These are phyloP conservation scores for Beta vulgaris DNA, from an alignment of 148 eudicot species.

Conservation along the genomic window DNA sequence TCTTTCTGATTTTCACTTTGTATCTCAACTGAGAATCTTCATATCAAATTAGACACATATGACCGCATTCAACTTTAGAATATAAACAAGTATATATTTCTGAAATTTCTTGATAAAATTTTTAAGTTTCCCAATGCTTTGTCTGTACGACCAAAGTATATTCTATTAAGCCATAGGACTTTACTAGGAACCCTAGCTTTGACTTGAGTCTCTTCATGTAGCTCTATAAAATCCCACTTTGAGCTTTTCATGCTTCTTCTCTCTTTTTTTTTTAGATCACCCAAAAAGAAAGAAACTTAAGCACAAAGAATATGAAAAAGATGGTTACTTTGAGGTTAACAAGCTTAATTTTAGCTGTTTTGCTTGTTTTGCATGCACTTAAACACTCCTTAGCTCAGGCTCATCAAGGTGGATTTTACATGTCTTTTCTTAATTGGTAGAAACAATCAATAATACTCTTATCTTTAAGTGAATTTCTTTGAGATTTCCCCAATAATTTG, in stretches of 20 bases:
- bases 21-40: conserved; percentile 20
- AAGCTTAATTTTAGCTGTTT: conserved; percentile 33
- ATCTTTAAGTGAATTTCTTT: neutral
- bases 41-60: conserved; percentile 13
- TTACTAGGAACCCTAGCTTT: conserved; percentile 43
- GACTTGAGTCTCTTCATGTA: conserved; percentile 35
- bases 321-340: conserved; percentile 38
- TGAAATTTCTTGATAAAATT: conserved; percentile 11
- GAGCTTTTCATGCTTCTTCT: conserved; percentile 27
- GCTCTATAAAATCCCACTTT: conserved; percentile 48
- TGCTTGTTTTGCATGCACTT: conserved; percentile 43
- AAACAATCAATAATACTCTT: too few species aligned
- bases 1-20: neutral
- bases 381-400: conserved; percentile 38
- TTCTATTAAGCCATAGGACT: conserved; percentile 25
- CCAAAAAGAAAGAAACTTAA: neutral
- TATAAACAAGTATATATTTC: conserved; percentile 12
- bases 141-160: conserved; percentile 37
- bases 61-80: conserved; percentile 23
- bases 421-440: neutral
- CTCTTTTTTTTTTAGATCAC: conserved; percentile 19
- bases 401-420: conserved; percentile 40
- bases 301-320: conserved; percentile 13
- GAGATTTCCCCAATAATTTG: neutral
- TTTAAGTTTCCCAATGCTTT: conserved; percentile 49